Percentiles rank a stretch among this genome's conserved stretches.
Evolutionary conservation across 352 stramenopile genomes (phyloP).

Genomic region (Pythium grandisporangium): DNA sequence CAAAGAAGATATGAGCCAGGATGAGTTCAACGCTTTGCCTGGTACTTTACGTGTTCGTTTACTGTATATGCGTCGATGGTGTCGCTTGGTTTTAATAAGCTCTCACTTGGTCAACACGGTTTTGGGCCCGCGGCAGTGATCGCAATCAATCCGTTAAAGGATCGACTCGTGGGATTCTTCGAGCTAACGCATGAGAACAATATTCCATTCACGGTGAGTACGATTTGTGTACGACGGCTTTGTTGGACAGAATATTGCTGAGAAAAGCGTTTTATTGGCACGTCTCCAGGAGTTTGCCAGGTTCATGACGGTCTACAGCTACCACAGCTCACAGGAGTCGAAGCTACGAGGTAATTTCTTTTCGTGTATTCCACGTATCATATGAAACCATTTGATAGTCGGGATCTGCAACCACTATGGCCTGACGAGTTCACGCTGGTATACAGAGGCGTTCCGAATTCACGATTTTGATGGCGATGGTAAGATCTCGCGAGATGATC

Average conservation of each 20-base stretch:
- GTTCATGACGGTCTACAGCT: conserved; percentile 50
- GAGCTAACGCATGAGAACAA: not conserved
- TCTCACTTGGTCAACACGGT: not conserved
- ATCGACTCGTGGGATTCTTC: not conserved
- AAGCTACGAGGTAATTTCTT: conserved; percentile 31
- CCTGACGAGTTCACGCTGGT: too few relatives aligned
- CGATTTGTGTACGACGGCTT: too few relatives aligned
- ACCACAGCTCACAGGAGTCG: conserved; percentile 31
- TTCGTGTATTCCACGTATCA: too few relatives aligned
- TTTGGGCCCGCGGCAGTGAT: not conserved
- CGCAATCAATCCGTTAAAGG: not conserved
- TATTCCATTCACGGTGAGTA: not conserved
- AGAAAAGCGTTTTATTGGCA: conserved; percentile 38
- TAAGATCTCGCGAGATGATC: conserved; percentile 49
- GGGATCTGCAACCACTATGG: too few relatives aligned
- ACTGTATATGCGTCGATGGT: too few relatives aligned
- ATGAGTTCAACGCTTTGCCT: conserved; percentile 39
- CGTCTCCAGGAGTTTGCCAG: conserved; percentile 37
- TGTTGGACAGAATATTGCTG: too few relatives aligned
- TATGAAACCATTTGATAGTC: too few relatives aligned
- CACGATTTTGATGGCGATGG: conserved; percentile 68
- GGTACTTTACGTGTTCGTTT: too few relatives aligned
- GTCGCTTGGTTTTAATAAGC: too few relatives aligned
- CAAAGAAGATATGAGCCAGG: conserved; percentile 39
- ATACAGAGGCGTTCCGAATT: conserved; percentile 48